Conservation (phyloP, 1,139 yeast genomes). For the Candida glucosophila region DNA sequence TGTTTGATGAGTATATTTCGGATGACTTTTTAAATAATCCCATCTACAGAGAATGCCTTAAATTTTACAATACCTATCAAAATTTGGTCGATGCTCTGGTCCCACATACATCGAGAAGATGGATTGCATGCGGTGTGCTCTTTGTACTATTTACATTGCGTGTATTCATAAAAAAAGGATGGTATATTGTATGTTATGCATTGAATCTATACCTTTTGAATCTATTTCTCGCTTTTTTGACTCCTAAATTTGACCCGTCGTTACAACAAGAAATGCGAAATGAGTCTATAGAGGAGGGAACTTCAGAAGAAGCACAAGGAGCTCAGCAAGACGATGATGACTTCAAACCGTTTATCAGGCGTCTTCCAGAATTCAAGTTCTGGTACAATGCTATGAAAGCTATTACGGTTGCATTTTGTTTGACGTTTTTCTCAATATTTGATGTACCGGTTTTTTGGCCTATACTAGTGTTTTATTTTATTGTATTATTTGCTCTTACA, state of each 20-base stretch:
- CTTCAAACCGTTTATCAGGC: constrained; percentile 79
- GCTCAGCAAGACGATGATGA: constrained; percentile 34
- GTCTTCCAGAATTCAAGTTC: constrained; percentile 90
- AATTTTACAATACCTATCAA: constrained; percentile 45
- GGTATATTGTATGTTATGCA: constrained; percentile 94
- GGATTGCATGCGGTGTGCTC: constrained; percentile 61
- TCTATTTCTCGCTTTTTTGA: constrained; percentile 80
- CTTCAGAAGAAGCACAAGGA: constrained; percentile 19
- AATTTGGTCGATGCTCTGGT: constrained; percentile 69
- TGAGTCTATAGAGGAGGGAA: constrained; percentile 77
- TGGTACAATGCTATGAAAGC: constrained; percentile 86
- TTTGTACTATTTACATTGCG: constrained; percentile 59
- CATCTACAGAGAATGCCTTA: constrained; percentile 14
- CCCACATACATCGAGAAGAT: constrained; percentile 69
- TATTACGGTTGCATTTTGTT: constrained; percentile 49
- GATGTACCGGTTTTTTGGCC: constrained; percentile 99
- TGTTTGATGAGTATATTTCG: constrained; percentile 13
- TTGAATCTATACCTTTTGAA: constrained; percentile 81
- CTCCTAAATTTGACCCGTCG: constrained; percentile 94
- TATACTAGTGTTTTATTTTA: constrained; percentile 77
- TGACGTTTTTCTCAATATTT: constrained; percentile 58
- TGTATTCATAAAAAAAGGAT: constrained; percentile 71
- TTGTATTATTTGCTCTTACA: constrained; percentile 73
- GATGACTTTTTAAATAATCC: constrained; percentile 13
- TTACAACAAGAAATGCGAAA: constrained; percentile 81